Conservation (phyloP, 2,329 filamentous ascomycete genomes). For the Hypoxylon sp. region DNA sequence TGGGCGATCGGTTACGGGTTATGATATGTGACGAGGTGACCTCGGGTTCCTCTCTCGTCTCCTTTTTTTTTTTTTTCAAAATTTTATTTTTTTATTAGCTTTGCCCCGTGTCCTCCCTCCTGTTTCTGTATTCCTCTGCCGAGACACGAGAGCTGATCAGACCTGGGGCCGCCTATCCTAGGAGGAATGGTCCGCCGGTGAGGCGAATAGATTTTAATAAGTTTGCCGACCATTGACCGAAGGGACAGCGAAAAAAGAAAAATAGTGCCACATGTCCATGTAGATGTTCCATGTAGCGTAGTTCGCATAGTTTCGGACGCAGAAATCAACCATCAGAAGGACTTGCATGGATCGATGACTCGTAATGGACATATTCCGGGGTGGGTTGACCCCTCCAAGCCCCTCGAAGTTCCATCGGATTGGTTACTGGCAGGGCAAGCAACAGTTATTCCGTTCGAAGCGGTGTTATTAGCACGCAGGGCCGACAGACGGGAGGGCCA, state of each 20-base stretch:
- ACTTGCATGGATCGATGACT: slow-evolving; percentile 36
- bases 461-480: slow-evolving; percentile 20
- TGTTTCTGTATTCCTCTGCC: background rate
- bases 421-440: slow-evolving; percentile 15
- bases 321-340: slow-evolving; percentile 27
- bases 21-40: slow-evolving; percentile 29
- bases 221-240: slow-evolving; percentile 10
- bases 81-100: background rate
- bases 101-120: background rate
- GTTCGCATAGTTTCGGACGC: slow-evolving; percentile 32
- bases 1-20: slow-evolving; percentile 27
- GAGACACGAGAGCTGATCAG: slow-evolving; percentile 21
- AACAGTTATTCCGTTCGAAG: slow-evolving; percentile 2
- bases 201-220: slow-evolving; percentile 19
- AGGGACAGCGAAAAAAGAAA: background rate
- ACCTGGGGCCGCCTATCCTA: slow-evolving; percentile 15
- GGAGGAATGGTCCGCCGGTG: slow-evolving; percentile 13
- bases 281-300: no score
- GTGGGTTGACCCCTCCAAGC: slow-evolving; percentile 5
- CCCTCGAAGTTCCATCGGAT: slow-evolving; percentile 33
- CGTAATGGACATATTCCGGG: slow-evolving; percentile 32
- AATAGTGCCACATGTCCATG: slow-evolving; percentile 19
- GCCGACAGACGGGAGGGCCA: no score
- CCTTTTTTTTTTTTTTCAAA: no score
- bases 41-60: no score